Conservation (phyloP, 1,284 basidiomycete species). For the Puccinia polysora region DNA sequence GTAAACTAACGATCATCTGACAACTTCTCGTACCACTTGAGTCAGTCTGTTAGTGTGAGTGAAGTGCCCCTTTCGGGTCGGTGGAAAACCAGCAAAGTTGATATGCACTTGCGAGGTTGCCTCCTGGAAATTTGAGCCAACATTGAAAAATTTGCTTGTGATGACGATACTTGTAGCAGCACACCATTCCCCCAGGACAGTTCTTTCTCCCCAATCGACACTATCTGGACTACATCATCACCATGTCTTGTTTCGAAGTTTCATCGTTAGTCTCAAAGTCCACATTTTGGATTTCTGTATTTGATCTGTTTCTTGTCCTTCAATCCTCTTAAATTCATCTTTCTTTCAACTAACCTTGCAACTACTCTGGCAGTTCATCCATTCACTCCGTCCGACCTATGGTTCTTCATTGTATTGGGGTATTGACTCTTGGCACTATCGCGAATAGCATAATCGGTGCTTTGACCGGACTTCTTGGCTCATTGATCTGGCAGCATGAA, state of each 20-base stretch:
- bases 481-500: constrained; percentile 18
- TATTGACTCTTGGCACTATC: constrained; percentile 21
- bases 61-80: no score
- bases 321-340: neutral
- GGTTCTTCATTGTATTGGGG: constrained; percentile 18
- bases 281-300: neutral
- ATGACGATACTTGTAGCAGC: no score
- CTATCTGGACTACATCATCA: neutral
- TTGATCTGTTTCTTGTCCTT: neutral
- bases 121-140: no score
- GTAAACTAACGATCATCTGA: no score
- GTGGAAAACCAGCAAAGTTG: no score
- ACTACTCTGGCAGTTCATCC: neutral
- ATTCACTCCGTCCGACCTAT: neutral
- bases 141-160: no score
- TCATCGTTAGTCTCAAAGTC: constrained; percentile 14
- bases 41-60: no score
- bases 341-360: neutral
- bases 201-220: neutral
- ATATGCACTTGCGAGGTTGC: no score
- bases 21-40: no score
- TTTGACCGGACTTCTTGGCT: constrained; percentile 36
- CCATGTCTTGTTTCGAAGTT: constrained; percentile 3
- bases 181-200: neutral
- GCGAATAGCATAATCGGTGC: constrained; percentile 31